These are phyloP conservation scores for Aspergillus wentii DNA, from an alignment of 495 filamentous ascomycete genomes.

Conservation along the genomic window DNA sequence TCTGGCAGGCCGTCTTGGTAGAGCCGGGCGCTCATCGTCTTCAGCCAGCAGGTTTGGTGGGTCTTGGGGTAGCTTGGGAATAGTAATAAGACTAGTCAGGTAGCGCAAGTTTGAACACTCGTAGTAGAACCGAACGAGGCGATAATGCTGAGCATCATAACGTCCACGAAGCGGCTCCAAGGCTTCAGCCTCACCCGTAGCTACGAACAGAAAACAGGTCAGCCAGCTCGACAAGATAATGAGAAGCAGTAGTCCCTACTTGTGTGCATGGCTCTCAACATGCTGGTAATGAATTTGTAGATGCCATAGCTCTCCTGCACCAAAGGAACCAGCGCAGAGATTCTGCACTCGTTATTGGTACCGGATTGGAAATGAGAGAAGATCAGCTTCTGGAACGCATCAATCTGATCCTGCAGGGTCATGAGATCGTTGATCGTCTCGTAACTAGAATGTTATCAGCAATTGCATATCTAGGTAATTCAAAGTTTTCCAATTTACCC, in stretches of 20 bases:
- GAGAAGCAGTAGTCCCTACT: conserved; percentile 47
- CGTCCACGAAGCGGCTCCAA: conserved; percentile 79
- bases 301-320: conserved; percentile 99
- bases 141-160: conserved; percentile 94
- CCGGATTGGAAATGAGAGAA: conserved; percentile 91
- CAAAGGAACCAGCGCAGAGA: conserved; percentile 86
- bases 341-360: conserved; percentile 92
- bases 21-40: conserved; percentile 73
- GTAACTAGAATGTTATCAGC: conserved; percentile 51
- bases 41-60: conserved; percentile 84
- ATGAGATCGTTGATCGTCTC: conserved; percentile 96
- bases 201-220: conserved; percentile 33
- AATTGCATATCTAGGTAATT: not conserved
- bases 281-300: conserved; percentile 93
- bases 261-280: conserved; percentile 94
- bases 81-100: conserved; percentile 90
- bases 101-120: conserved; percentile 97
- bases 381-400: conserved; percentile 95
- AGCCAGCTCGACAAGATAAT: conserved; percentile 1
- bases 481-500: conserved; percentile 41
- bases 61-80: conserved; percentile 92
- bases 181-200: conserved; percentile 93
- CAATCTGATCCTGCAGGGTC: conserved; percentile 95
- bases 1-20: conserved; percentile 74
- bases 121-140: conserved; percentile 95